Percentiles rank a stretch among this genome's conserved stretches.
phyloP scores from a whole-genome alignment of 306 rosid genomes.

The Carpinus viminea region DNA sequence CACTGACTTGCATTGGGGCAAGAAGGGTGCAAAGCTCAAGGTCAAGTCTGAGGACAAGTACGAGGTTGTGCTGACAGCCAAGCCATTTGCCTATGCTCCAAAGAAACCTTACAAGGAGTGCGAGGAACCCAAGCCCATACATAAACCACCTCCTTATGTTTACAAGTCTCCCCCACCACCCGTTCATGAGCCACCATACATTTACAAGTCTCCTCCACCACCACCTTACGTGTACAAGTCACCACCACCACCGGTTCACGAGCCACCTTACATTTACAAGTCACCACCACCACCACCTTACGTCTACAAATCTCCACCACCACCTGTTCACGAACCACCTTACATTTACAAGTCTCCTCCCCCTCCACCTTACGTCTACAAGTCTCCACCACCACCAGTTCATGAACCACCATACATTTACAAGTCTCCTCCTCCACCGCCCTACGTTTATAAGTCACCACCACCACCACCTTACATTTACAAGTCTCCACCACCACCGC shows the following conservation, averaged over 20 bases:
- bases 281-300: constrained; percentile 6
- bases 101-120: constrained; percentile 71
- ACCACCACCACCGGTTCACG: constrained; percentile 23
- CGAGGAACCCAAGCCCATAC: constrained; percentile 45
- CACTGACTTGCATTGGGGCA: constrained; percentile 58
- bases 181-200: background rate
- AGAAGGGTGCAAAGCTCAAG: constrained; percentile 51
- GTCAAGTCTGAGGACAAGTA: constrained; percentile 70
- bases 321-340: constrained; percentile 58
- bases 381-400: constrained; percentile 4
- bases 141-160: constrained; percentile 59
- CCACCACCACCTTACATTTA: constrained; percentile 16
- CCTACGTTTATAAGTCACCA: background rate
- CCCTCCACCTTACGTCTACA: background rate
- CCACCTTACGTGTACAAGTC: background rate
- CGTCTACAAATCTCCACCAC: background rate
- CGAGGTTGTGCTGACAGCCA: constrained; percentile 70
- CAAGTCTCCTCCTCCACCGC: constrained; percentile 39
- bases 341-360: constrained; percentile 43
- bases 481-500: constrained; percentile 8
- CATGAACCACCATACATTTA: constrained; percentile 1
- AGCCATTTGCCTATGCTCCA: constrained; percentile 85
- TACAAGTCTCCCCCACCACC: constrained; percentile 36
- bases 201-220: constrained; percentile 31
- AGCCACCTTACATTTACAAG: constrained; percentile 14